Evolutionary conservation across 73 alveolate genomes (phyloP), one percentile per base, ranked within the genome.

Genomic region (Urostyla sp.): DNA sequence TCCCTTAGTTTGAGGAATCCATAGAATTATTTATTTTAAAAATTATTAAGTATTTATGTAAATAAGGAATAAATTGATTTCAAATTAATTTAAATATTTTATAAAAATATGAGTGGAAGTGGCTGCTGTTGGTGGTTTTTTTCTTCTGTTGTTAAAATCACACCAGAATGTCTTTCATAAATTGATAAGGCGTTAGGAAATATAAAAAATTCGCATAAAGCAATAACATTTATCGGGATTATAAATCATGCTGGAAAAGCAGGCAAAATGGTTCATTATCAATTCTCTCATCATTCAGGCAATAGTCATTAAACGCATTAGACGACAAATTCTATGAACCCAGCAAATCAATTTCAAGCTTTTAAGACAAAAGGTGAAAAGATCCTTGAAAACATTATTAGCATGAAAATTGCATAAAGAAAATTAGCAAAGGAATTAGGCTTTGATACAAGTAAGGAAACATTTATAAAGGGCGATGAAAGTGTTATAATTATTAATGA

Each of bases 171-270:
- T 32, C 55, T 69, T 3, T 23, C 8, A 3, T 23, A 48, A 24
- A 30, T 69, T 23, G 83, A 69, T 49, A 69, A 69, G 31, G 83
- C 83, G 6, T 11, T 69, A 18, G 83, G 83, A 21, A 69, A 69
- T 31, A 69, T 69, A 4, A 69, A 69, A 31, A 69, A 69, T 35
- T 69, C 83, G 3, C 83, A 69, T 30, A 69, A 69, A 34, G 83
- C 83, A n/a, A 69, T 69, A 6, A 5, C 83, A 34, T 69, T 69
- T 23, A 49, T 69, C 5, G 83, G 61, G 34, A 54, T 69, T 1
- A 15, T 69, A 3, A 11, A 69, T 34, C 5, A 37, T 3, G 6
- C 11, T 34, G 55, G 69, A 10, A 2, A 18, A 1, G 49, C 44
- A 30, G 83, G 57, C 16, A n/a, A 34, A 1, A 45, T 69, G 53